These are phyloP conservation scores for Termitomyces sp. DNA, from an alignment of 768 basidiomycete genomes.

Conservation along the genomic window DNA sequence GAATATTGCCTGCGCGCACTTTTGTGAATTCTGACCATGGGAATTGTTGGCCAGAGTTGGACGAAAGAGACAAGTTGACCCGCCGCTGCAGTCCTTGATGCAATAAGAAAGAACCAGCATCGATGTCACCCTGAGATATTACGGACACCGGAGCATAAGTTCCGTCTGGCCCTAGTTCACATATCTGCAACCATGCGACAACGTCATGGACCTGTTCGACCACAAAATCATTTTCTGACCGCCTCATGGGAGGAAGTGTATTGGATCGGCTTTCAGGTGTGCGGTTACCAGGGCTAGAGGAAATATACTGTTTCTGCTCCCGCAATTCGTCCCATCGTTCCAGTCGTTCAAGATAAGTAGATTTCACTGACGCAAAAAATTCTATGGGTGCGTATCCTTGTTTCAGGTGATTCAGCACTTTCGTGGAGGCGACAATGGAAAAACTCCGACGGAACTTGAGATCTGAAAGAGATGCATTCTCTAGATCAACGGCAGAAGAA, in stretches of 20 bases:
- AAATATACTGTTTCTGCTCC: constrained; percentile 57
- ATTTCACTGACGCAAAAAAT: constrained; percentile 80
- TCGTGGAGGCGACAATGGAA: constrained; percentile 70
- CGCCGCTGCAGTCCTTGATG: constrained; percentile 94
- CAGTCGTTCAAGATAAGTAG: constrained; percentile 83
- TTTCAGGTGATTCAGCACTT: constrained; percentile 67
- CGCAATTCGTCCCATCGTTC: constrained; percentile 94
- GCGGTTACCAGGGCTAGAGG: constrained; percentile 31
- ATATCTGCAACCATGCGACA: constrained; percentile 82
- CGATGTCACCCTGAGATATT: constrained; percentile 66
- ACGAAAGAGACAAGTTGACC: constrained; percentile 70
- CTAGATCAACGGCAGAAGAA: constrained; percentile 72
- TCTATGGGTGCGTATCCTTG: constrained; percentile 84
- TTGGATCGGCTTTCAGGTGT: constrained; percentile 38
- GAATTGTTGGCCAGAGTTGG: constrained; percentile 85
- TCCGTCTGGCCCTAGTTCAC: constrained; percentile 83
- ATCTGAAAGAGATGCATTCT: constrained; percentile 65
- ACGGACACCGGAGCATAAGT: constrained; percentile 83
- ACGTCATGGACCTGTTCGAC: constrained; percentile 87
- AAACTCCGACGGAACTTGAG: constrained; percentile 84
- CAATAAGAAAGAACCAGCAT: constrained; percentile 82
- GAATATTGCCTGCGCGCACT: constrained; percentile 77
- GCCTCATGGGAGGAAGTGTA: constrained; percentile 71
- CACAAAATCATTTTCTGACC: constrained; percentile 90
- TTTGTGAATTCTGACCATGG: constrained; percentile 82